Evolutionary conservation across 2,329 filamentous ascomycete genomes (phyloP).

Genomic region (Talaromyces sp.): DNA sequence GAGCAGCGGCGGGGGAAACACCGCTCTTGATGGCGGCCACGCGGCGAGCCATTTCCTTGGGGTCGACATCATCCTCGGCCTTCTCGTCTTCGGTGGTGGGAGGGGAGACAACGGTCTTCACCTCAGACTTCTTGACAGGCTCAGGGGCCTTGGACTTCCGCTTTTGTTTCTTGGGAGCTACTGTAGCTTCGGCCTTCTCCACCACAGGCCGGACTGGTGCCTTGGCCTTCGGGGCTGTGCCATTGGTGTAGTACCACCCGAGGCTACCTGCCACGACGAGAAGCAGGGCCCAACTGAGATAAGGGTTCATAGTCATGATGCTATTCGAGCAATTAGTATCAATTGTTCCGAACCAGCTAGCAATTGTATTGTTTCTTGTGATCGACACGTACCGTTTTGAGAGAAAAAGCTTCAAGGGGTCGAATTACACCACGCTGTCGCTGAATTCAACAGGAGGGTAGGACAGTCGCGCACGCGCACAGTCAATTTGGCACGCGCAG

Average conservation of each 20-base stretch:
- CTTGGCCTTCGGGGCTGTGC: constrained; percentile 35
- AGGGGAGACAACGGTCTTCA: constrained; percentile 34
- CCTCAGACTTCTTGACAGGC: constrained; percentile 33
- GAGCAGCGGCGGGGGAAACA: constrained; percentile 54
- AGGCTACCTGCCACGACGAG: constrained; percentile 45
- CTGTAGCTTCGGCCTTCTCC: constrained; percentile 39
- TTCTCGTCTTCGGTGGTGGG: constrained; percentile 33
- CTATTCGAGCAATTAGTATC: constrained; percentile 12
- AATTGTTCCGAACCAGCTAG: background rate
- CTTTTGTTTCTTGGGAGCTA: constrained; percentile 46
- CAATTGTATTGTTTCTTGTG: background rate
- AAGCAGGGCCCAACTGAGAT: constrained; percentile 49
- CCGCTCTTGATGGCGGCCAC: constrained; percentile 72
- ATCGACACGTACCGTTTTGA: constrained; percentile 11
- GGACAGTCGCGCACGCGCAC: constrained; percentile 14
- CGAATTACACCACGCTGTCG: background rate
- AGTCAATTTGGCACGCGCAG: constrained; percentile 12
- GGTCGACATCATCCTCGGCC: constrained; percentile 64
- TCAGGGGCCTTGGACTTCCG: constrained; percentile 39
- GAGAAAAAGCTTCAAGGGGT: background rate
- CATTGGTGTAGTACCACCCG: constrained; percentile 47
- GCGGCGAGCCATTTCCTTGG: constrained; percentile 75
- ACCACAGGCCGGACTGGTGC: constrained; percentile 30
- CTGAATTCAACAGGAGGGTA: constrained; percentile 2
- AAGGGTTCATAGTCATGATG: constrained; percentile 46